Evolutionary conservation across 192 early-diverging fungal genomes (phyloP).

Genomic region (Phlyctochytrium bullatum): DNA sequence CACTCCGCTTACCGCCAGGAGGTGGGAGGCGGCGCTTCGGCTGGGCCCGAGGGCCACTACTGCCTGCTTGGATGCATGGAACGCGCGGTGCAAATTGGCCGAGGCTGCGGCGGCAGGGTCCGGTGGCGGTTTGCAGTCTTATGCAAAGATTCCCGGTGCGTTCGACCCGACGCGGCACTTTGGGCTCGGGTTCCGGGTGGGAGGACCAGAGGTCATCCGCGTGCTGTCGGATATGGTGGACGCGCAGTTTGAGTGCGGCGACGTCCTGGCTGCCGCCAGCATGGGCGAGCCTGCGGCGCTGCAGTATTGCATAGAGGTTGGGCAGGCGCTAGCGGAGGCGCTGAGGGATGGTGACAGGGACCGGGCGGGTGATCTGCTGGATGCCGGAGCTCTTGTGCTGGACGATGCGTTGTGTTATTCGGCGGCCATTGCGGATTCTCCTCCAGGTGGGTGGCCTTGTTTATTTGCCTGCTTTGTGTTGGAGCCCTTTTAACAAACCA

Average conservation of each 20-base stretch:
- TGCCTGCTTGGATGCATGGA: conserved; percentile 12
- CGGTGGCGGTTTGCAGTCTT: too few relatives aligned
- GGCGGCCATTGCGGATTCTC: conserved; percentile 21
- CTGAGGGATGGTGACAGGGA: conserved; percentile 23
- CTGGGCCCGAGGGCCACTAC: conserved; percentile 17
- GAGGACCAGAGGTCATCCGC: conserved; percentile 11
- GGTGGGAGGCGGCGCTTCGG: conserved; percentile 23
- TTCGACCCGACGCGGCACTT: conserved; percentile 21
- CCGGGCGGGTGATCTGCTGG: conserved; percentile 24
- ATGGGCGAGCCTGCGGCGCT: conserved; percentile 14
- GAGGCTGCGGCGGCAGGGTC: neutral
- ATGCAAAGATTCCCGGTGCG: neutral
- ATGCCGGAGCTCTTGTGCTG: conserved; percentile 28
- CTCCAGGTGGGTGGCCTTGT: conserved; percentile 19
- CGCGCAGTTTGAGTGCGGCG: neutral
- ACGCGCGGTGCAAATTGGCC: neutral
- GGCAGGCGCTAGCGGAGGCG: conserved; percentile 12
- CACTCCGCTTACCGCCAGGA: conserved; percentile 14
- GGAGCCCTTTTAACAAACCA: neutral
- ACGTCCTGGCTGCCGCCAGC: conserved; percentile 23
- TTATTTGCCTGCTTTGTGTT: conserved; percentile 2
- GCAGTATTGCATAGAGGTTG: conserved; percentile 10
- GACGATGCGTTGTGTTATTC: conserved; percentile 18
- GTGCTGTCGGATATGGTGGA: conserved; percentile 19
- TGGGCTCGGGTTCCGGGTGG: conserved; percentile 24